Base-by-base conservation (phyloP, 371 early-diverging fungal species). In the Mortierella sp. region DNA sequence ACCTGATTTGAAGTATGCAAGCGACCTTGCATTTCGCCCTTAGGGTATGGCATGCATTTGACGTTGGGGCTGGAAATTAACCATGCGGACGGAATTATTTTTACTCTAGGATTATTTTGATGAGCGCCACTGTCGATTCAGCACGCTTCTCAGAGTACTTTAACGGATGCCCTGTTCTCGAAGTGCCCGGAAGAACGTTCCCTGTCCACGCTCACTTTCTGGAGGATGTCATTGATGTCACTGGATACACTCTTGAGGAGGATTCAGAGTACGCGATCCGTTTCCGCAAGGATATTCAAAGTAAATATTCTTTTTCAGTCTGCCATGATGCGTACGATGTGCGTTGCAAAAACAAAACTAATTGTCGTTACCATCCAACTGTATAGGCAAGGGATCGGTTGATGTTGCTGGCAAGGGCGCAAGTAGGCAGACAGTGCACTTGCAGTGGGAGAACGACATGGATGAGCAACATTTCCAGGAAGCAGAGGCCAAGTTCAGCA, bases 61-160 rank as follows among this genome's bases (percentile, higher is more conserved):
- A 73, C 50, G n/a, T 24, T 72, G 21, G 46, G 88, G 24, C 88
- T 89, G 2, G 75, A 81, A 37, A 87, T 87, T 14, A 90, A 87
- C 83, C 21, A 64, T 90, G 88, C 19, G 92, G 92, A 40, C 76
- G 79, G 31, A 26, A 72, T n/a, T 55, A 74, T 50, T 28, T 46
- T 64, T 6, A 55, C 26, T 0, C 16, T 67, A 89, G 90, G 55
- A 55, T 96, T 9, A 90, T 97, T 43, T 79, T 97, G 54, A 96
- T 97, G 97, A 96, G 96, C 83, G 97, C 97, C 0, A 96, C 97
- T 0, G 89, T 96, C 0, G 93, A 97, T 57, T 89, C 93, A 1
- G 77, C 89, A 21, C 81, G 91, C 14, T 95, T 97, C 69, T 88
- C 92, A 1, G 71, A 78, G 9, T 97, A 96, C 84, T 97, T 97